These are phyloP conservation scores for Xylariaceae sp. DNA, from an alignment of 2,329 filamentous ascomycete species.

Conservation along the genomic window DNA sequence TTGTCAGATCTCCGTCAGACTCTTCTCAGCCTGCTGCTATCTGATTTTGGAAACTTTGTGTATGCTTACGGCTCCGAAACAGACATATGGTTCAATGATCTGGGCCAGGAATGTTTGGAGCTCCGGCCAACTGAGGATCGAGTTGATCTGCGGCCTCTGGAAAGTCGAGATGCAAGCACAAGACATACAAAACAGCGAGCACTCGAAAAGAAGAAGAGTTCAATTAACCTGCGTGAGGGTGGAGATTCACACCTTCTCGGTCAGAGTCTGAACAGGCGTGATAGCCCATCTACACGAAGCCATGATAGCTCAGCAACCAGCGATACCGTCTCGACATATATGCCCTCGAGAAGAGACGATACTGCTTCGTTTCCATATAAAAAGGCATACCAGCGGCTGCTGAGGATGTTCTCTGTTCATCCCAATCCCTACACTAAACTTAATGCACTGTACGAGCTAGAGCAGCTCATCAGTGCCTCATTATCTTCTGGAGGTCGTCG, in stretches of 20 bases:
- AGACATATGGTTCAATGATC: constrained; percentile 79
- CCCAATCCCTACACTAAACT: constrained; percentile 89
- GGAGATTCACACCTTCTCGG: constrained; percentile 47
- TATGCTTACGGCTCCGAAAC: constrained; percentile 93
- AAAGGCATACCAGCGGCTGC: constrained; percentile 76
- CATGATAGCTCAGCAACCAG: constrained; percentile 50
- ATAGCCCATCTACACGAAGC: constrained; percentile 45
- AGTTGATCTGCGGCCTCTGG: constrained; percentile 48
- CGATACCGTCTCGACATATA: constrained; percentile 45
- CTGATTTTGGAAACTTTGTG: constrained; percentile 85
- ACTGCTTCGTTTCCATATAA: constrained; percentile 75
- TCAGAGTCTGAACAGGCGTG: constrained; percentile 46
- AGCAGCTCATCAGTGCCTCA: constrained; percentile 80
- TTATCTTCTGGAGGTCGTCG: constrained; percentile 61
- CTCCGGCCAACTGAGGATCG: constrained; percentile 62
- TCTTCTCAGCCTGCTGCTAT: constrained; percentile 82
- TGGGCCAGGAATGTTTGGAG: constrained; percentile 70
- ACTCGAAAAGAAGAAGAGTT: constrained; percentile 72
- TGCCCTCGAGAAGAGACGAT: constrained; percentile 41
- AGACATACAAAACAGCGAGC: constrained; percentile 56
- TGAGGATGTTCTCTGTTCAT: constrained; percentile 87
- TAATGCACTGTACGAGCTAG: constrained; percentile 79
- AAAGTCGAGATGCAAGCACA: constrained; percentile 50
- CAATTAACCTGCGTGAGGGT: constrained; percentile 64
- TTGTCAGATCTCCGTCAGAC: constrained; percentile 78